phyloP scores from a whole-genome alignment of 2,329 filamentous ascomycete genomes.

The Xylaria sp. region DNA sequence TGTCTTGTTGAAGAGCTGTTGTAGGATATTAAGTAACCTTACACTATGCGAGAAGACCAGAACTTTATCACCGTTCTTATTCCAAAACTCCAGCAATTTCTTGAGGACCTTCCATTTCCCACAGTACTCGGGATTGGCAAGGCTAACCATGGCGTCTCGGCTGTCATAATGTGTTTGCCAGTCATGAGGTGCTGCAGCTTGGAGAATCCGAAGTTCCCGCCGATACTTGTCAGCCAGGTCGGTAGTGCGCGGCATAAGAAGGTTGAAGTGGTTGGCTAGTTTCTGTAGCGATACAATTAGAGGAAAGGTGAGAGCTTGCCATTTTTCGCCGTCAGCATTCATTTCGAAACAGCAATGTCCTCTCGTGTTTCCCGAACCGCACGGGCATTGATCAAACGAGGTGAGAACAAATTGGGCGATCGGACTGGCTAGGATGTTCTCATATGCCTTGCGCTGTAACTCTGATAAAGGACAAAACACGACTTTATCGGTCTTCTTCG shows the following conservation, averaged over 20 bases:
- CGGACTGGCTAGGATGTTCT: conserved; percentile 77
- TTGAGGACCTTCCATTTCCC: conserved; percentile 95
- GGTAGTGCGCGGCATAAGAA: conserved; percentile 72
- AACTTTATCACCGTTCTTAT: conserved; percentile 89
- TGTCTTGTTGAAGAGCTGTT: conserved; percentile 84
- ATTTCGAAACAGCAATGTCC: conserved; percentile 80
- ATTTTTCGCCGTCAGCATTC: conserved; percentile 67
- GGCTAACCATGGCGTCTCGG: conserved; percentile 78
- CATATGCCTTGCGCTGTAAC: conserved; percentile 81
- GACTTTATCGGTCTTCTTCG: conserved; percentile 91
- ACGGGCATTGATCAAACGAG: conserved; percentile 72
- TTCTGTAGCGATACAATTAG: conserved; percentile 83
- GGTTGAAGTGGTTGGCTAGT: conserved; percentile 88
- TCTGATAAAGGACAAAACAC: conserved; percentile 93
- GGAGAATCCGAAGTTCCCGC: conserved; percentile 76
- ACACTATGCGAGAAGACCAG: conserved; percentile 95
- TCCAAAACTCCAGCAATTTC: conserved; percentile 88
- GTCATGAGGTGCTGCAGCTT: conserved; percentile 73
- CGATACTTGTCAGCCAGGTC: conserved; percentile 75
- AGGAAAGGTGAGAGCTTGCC: conserved; percentile 84
- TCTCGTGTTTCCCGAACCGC: conserved; percentile 69
- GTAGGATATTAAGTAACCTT: conserved; percentile 79
- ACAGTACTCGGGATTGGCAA: conserved; percentile 88
- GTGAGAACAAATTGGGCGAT: conserved; percentile 71
- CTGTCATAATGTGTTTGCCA: conserved; percentile 78